Base-by-base conservation (phyloP, 805 yeast genomes). In the Tetrapisispora pingtungensis region DNA sequence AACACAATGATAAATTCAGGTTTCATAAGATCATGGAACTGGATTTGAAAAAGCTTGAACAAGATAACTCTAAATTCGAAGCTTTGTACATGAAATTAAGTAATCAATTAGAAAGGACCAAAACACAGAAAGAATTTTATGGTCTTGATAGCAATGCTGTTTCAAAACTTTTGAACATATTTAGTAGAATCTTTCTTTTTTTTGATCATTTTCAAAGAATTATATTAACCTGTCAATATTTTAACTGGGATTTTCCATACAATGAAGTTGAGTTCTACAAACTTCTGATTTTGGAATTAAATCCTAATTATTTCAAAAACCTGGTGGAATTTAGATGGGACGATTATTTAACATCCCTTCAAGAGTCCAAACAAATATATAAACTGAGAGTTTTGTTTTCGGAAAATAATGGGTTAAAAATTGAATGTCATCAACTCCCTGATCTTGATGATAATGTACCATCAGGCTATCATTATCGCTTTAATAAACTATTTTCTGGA, bases 161-260 rank as follows among this genome's bases (percentile, higher is more conserved):
- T 28, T 7, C 12, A 28, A 28, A 28, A 12, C 5, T 14, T 28
- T 7, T 28, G 12, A 3, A 7, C n/a, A 22, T 19, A n/a, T 19
- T 32, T 3, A 14, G 8, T 24, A 15, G n/a, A 15, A 15, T 15
- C 14, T 86, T 84, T 62, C 79, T 82, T 52, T 66, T 87, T 18
- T 64, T 84, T 13, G 77, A 77, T 46, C 96, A 87, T 63, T 66
- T 71, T 38, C 71, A 73, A 39, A 68, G 96, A 36, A 58, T 86
- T 24, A 68, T 72, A 38, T 71, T 72, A 47, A 64, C 85, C 0
- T 55, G 81, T 14, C 52, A 60, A 15, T 80, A 69, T 57, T 85
- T 88, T 57, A 61, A 70, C 10, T 69, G 77, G 66, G 64, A 61
- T 4, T 65, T 70, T 40, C 66, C 64, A 20, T 43, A 82, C 1